These are phyloP conservation scores for Hypoxylon sp. DNA, from an alignment of 2,329 filamentous ascomycete species.

Conservation along the genomic window DNA sequence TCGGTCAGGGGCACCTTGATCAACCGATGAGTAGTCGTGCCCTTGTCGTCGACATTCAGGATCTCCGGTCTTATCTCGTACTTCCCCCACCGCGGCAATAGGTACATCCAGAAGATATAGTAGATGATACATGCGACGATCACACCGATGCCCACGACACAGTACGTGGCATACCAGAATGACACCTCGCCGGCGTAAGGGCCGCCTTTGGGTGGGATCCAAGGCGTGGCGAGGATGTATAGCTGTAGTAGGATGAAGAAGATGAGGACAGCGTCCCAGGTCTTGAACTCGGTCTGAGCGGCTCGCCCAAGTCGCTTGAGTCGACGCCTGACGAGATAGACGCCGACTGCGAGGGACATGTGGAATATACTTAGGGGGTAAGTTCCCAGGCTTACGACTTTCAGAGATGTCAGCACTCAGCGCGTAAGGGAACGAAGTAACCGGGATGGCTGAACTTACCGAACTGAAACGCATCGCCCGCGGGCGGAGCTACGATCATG, in stretches of 20 bases:
- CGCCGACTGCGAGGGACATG: conserved; percentile 62
- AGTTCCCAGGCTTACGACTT: conserved; percentile 64
- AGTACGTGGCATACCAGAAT: conserved; percentile 78
- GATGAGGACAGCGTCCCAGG: conserved; percentile 64
- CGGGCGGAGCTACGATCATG: conserved; percentile 67
- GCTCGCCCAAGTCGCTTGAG: conserved; percentile 60
- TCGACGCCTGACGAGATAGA: conserved; percentile 64
- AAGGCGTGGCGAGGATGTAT: conserved; percentile 73
- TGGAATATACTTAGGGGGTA: conserved; percentile 68
- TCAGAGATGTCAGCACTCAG: conserved; percentile 9
- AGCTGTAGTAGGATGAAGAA: conserved; percentile 68
- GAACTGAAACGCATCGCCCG: conserved; percentile 71
- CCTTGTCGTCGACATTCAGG: conserved; percentile 56
- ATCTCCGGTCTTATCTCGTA: conserved; percentile 66
- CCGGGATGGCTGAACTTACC: conserved; percentile 44
- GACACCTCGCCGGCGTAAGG: conserved; percentile 69
- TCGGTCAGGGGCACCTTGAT: conserved; percentile 61
- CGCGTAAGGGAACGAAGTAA: not conserved
- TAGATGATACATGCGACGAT: conserved; percentile 63
- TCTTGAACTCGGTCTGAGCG: conserved; percentile 57
- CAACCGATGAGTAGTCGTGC: conserved; percentile 55
- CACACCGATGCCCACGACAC: conserved; percentile 68
- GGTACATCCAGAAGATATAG: conserved; percentile 65
- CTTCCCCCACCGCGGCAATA: conserved; percentile 59
- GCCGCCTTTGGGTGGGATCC: conserved; percentile 71